These are phyloP conservation scores for Aspergillus hiratsukae DNA, from an alignment of 2,329 filamentous ascomycete species.

Conservation along the genomic window DNA sequence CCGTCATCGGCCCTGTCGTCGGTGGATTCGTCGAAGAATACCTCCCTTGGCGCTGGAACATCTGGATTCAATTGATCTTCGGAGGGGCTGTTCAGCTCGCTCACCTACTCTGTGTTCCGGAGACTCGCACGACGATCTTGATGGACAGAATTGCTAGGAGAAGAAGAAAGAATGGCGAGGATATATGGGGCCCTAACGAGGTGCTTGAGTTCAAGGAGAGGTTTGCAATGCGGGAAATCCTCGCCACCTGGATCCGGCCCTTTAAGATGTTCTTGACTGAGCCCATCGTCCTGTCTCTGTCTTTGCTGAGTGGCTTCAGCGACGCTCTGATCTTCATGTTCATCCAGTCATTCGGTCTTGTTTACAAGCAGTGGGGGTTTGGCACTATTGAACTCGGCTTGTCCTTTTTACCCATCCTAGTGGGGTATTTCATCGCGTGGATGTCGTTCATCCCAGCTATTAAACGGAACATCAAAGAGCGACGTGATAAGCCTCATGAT, in stretches of 20 bases:
- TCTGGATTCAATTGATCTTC: constrained; percentile 82
- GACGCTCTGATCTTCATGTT: constrained; percentile 66
- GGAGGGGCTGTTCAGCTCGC: constrained; percentile 64
- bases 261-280: constrained; percentile 63
- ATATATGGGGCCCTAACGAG: constrained; percentile 70
- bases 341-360: constrained; percentile 57
- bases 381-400: constrained; percentile 45
- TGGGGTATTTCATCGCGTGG: constrained; percentile 60
- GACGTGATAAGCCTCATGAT: constrained; percentile 44
- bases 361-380: constrained; percentile 59
- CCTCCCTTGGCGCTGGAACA: constrained; percentile 68
- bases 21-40: constrained; percentile 69
- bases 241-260: constrained; percentile 55
- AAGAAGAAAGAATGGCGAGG: constrained; percentile 59
- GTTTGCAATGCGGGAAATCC: constrained; percentile 55
- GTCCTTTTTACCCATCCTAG: constrained; percentile 52
- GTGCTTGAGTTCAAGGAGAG: constrained; percentile 56
- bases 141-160: constrained; percentile 76
- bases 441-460: constrained; percentile 55
- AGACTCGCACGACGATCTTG: constrained; percentile 71
- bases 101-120: constrained; percentile 67
- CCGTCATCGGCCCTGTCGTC: constrained; percentile 71
- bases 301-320: constrained; percentile 59
- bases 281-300: constrained; percentile 59
- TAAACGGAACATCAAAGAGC: constrained; percentile 44